These are phyloP conservation scores for Microdochium trichocladiopsis DNA, from an alignment of 2,329 filamentous ascomycete species.

Conservation along the genomic window DNA sequence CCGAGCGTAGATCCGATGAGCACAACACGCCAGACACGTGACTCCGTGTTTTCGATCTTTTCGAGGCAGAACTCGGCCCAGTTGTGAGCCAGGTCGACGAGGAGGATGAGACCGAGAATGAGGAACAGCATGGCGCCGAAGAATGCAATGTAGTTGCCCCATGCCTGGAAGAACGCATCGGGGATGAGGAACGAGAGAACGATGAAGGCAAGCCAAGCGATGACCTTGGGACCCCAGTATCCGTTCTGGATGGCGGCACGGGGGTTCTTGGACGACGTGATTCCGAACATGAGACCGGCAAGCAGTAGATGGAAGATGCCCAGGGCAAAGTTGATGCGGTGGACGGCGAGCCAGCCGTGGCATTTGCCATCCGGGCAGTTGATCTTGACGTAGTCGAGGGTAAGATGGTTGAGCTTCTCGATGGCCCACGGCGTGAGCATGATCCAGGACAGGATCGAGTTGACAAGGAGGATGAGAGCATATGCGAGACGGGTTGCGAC, in stretches of 20 bases:
- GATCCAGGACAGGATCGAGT: constrained; percentile 96
- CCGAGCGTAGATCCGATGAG: constrained; percentile 86
- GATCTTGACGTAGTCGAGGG: constrained; percentile 93
- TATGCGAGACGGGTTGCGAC: constrained; percentile 97
- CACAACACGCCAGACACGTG: constrained; percentile 73
- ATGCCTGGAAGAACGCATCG: constrained; percentile 88
- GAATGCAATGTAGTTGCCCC: constrained; percentile 91
- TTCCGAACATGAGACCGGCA: constrained; percentile 77
- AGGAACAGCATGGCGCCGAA: constrained; percentile 88
- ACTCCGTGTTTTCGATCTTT: constrained; percentile 88
- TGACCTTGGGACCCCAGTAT: constrained; percentile 97
- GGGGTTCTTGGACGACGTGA: constrained; percentile 78
- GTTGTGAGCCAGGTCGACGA: constrained; percentile 91
- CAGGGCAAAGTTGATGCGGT: constrained; percentile 96
- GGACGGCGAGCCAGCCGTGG: constrained; percentile 92
- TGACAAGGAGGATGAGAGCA: constrained; percentile 87
- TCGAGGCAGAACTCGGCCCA: constrained; percentile 96
- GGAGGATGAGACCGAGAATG: constrained; percentile 80
- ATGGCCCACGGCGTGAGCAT: constrained; percentile 99
- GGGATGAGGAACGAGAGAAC: constrained; percentile 94
- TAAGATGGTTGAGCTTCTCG: constrained; percentile 86
- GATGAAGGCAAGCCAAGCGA: constrained; percentile 80
- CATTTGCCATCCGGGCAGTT: constrained; percentile 86
- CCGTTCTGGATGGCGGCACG: constrained; percentile 90
- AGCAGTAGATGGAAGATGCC: constrained; percentile 89